Base-by-base conservation (phyloP, 2,329 filamentous ascomycete species). In the Monosporascus sp. region DNA sequence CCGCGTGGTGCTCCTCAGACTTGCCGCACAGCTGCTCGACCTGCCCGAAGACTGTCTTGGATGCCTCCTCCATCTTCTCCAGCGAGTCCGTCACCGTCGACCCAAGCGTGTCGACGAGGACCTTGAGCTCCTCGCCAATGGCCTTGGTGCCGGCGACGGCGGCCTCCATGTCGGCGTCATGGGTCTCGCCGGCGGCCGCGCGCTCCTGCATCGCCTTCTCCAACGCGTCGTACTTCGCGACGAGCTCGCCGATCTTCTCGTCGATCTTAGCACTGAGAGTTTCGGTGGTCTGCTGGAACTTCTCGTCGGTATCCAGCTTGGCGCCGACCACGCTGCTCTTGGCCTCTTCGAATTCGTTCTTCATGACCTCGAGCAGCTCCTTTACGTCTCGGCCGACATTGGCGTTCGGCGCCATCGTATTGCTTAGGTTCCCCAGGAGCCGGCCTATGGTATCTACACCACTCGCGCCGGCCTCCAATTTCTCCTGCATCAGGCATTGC, bases 211-310 rank as follows among this genome's bases (percentile, higher is more conserved):
- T 80, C 7, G 83, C 76, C 20, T 80, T 74, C 64, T 95, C 88
- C 57, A 92, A 86, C 55, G 94, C 90, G 51, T 97, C 92, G 64
- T 96, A 95, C 68, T 95, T 97, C 60, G 80, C 77, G 68, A 96
- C 83, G 24, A 99, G 77, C 58, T 91, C 89, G 54, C 82, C 81
- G 60, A 97, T 79, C 62, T 82, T 83, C 62, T 84, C 82, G 37
- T 84, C 83, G 45, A 86, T 72, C 66, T 83, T 84, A 54, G 69
- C 68, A 44, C 76, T 72, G 8, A 86, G 71, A 5, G 66, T 72
- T 8, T 83, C 79, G 20, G 79, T 78, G 0, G 79, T 77, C 54
- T 80, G 72, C 58, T 83, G 78, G 31, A 86, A 84, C 66, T 90
- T 91, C 63, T 91, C 88, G 56, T 96, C 89, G 3, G 85, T 81